Base-by-base conservation (phyloP, 2,329 filamentous ascomycete genomes). In the Parafenestella ontariensis region DNA sequence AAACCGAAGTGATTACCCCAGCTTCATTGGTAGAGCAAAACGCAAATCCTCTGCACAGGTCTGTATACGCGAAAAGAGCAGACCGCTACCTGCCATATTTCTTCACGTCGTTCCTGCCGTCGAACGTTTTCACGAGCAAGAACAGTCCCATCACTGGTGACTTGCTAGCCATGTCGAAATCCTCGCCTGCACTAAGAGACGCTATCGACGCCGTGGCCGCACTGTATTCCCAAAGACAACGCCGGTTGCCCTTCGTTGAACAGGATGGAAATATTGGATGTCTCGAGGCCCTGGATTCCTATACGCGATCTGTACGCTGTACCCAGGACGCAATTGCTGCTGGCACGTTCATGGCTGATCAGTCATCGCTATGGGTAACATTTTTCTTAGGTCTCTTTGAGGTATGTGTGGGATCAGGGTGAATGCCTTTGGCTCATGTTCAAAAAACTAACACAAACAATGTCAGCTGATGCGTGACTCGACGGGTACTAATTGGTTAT, bases 391-490 rank as follows among this genome's bases (percentile, higher is more conserved):
- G 67, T 1, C 34, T 70, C 1, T 69, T 70, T 29, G 67, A 70
- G 52, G 67, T 69, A 55, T 43, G 52, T 13, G 37, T 17, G 0
- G 20, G 26, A 41, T 18, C n/a, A n/a, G 24, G 17, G 18, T 37
- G 28, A 21, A 11, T 18, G 17, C 15, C 15, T n/a, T 31, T 21
- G 29, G 0, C 7, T 33, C 20, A 11, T 36, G 15, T 24, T 34
- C 17, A n/a, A 17, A n/a, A 7, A 17, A 21, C 37, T 50, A 5
- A 13, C 44, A 54, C 42, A 54, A 21, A 56, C 11, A 1, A 15
- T 21, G 10, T n/a, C 23, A 71, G 68, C 46, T 70, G 23, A 71
- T 69, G 67, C 66, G 62, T 13, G 67, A 71, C 33, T 57, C 54
- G 2, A 65, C 63, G 11, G 68, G 68, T 20, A 54, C 42, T 3